A percentile compares a stretch with the other conserved stretches of the same genome.
These are phyloP conservation scores for Dalechampia spathulata DNA, from an alignment of 441 rosid genomes.

Conservation along the genomic window DNA sequence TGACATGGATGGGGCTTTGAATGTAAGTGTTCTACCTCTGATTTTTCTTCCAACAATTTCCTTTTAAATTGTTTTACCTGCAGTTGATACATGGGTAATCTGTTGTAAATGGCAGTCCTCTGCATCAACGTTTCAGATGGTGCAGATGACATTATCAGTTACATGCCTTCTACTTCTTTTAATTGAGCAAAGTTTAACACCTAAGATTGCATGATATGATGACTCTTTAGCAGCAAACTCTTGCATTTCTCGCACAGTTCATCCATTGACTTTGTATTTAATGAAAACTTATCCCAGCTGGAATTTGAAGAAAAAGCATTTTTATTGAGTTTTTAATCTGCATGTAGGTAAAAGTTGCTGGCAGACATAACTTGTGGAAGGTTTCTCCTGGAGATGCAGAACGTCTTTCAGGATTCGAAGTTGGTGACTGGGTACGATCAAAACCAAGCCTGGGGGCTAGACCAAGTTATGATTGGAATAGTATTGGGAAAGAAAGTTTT, in stretches of 20 bases:
- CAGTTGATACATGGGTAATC: not conserved
- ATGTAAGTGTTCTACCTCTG: constrained; percentile 45
- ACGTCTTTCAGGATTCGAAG: constrained; percentile 92
- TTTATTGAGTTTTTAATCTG: constrained; percentile 14
- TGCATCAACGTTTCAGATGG: not conserved
- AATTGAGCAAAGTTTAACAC: no score
- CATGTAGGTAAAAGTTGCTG: constrained; percentile 73
- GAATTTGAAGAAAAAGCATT: not conserved
- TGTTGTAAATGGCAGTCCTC: constrained; percentile 2
- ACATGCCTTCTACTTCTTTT: no score
- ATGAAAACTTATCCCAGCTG: not conserved
- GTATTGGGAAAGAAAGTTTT: constrained; percentile 77
- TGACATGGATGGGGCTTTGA: constrained; percentile 97
- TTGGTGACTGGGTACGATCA: constrained; percentile 98
- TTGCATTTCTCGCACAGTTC: no score
- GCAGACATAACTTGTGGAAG: constrained; percentile 76
- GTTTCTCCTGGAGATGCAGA: constrained; percentile 99
- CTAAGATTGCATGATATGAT: no score
- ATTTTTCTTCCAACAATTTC: not conserved
- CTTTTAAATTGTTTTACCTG: not conserved
- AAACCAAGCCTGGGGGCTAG: constrained; percentile 86
- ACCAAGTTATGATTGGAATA: constrained; percentile 97
- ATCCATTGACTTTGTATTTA: not conserved
- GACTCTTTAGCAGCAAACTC: no score
- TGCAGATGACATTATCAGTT: not conserved